Conservation (phyloP, 257 asterid species). For the Euphrasia confusa region DNA sequence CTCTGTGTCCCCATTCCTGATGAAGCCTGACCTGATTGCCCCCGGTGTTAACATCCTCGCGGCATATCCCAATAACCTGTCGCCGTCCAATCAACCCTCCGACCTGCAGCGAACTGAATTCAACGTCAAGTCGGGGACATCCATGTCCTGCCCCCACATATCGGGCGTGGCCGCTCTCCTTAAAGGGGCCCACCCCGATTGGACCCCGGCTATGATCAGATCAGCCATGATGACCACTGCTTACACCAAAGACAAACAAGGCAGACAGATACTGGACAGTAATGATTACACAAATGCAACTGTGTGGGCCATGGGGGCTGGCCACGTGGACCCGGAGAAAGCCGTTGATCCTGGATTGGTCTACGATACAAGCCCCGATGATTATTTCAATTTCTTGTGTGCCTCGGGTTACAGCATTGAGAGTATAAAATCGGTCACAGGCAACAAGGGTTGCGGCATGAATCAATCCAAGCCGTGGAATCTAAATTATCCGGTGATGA, state of each 20-base stretch:
- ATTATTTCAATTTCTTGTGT: slow-evolving; percentile 63
- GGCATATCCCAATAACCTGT: too few species aligned
- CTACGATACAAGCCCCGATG: slow-evolving; percentile 42
- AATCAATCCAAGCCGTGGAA: slow-evolving; percentile 52
- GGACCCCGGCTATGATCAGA: slow-evolving; percentile 88
- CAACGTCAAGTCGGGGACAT: slow-evolving; percentile 68
- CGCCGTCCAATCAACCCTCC: neutral
- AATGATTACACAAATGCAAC: slow-evolving; percentile 40
- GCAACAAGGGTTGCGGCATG: slow-evolving; percentile 32
- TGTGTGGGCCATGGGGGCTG: slow-evolving; percentile 65
- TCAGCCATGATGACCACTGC: slow-evolving; percentile 91
- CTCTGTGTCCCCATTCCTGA: too few species aligned
- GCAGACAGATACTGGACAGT: slow-evolving; percentile 51
- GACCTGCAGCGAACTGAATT: slow-evolving; percentile 39
- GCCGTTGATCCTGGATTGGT: slow-evolving; percentile 80
- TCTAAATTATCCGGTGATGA: slow-evolving; percentile 70
- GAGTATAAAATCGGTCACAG: slow-evolving; percentile 38
- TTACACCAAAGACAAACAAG: slow-evolving; percentile 40
- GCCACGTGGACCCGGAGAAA: slow-evolving; percentile 69
- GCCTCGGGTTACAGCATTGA: slow-evolving; percentile 40
- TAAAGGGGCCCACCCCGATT: slow-evolving; percentile 80
- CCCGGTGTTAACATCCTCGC: too few species aligned
- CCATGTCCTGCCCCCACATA: slow-evolving; percentile 90
- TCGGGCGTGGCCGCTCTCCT: slow-evolving; percentile 82
- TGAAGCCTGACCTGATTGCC: too few species aligned